These are phyloP conservation scores for Raffaelea arxii DNA, from an alignment of 2,329 filamentous ascomycete genomes.

Conservation along the genomic window DNA sequence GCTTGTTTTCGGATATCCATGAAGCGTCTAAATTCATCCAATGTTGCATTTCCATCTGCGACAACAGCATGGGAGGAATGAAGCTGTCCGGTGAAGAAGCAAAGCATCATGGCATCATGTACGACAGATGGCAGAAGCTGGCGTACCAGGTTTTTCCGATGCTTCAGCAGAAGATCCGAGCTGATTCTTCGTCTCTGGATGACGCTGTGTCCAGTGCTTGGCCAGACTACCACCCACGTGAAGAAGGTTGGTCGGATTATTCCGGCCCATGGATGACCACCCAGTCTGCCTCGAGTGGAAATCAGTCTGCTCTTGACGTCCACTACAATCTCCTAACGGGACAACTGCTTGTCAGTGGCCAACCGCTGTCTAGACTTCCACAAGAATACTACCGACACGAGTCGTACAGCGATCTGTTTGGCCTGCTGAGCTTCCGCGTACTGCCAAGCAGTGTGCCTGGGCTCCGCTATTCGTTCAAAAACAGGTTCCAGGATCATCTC, in stretches of 20 bases:
- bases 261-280: background rate
- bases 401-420: conserved; percentile 34
- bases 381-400: conserved; percentile 28
- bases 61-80: conserved; percentile 15
- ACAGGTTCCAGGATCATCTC: conserved; percentile 17
- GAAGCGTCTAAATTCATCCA: conserved; percentile 25
- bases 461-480: conserved; percentile 30
- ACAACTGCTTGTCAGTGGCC: conserved; percentile 41
- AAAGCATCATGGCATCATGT: background rate
- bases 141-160: conserved; percentile 12
- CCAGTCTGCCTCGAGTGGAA: background rate
- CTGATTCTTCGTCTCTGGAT: conserved; percentile 14
- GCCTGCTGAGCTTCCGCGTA: conserved; percentile 29
- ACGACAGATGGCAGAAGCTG: conserved; percentile 17
- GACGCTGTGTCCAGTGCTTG: conserved; percentile 18
- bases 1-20: conserved; percentile 15
- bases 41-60: conserved; percentile 26
- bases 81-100: background rate
- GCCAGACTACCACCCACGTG: conserved; percentile 14
- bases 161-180: conserved; percentile 11
- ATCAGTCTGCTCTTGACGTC: conserved; percentile 14
- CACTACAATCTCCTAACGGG: conserved; percentile 42
- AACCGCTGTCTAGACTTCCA: conserved; percentile 37
- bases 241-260: background rate
- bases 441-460: conserved; percentile 26